Evolutionary conservation across 2,329 filamentous ascomycete genomes (phyloP).

Genomic region (Trichophyton verrucosum): DNA sequence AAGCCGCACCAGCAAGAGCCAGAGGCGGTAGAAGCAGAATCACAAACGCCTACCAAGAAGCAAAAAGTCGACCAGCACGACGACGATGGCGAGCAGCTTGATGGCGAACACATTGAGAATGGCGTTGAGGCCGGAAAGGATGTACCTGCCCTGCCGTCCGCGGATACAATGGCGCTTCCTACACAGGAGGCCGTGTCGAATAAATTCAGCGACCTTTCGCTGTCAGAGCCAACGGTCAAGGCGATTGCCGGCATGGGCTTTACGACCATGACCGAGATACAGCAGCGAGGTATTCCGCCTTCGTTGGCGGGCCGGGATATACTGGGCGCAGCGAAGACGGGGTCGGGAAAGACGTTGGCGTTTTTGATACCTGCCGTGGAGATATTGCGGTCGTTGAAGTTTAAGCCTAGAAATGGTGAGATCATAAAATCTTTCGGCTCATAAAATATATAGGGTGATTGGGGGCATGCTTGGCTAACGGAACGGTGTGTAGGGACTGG

Average conservation of each 20-base stretch:
- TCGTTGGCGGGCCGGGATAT: constrained; percentile 83
- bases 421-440: background rate
- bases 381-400: constrained; percentile 77
- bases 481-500: constrained; percentile 47
- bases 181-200: constrained; percentile 50
- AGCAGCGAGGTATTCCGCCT: constrained; percentile 74
- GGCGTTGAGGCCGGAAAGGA: constrained; percentile 22
- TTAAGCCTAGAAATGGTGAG: constrained; percentile 78
- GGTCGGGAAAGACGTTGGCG: constrained; percentile 86
- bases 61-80: constrained; percentile 15
- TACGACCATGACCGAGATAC: constrained; percentile 90
- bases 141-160: constrained; percentile 40
- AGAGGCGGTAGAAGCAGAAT: background rate
- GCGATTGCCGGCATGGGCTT: constrained; percentile 89
- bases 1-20: background rate
- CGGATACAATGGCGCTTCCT: constrained; percentile 42
- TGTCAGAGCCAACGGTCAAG: constrained; percentile 22
- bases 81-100: constrained; percentile 17
- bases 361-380: constrained; percentile 92
- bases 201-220: constrained; percentile 4
- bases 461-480: too few relatives aligned
- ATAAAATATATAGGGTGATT: too few relatives aligned
- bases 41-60: constrained; percentile 6
- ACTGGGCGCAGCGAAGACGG: constrained; percentile 88
- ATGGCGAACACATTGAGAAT: constrained; percentile 13